phyloP scores from a whole-genome alignment of 2,329 filamentous ascomycete species.

The Exophiala oligosperma region DNA sequence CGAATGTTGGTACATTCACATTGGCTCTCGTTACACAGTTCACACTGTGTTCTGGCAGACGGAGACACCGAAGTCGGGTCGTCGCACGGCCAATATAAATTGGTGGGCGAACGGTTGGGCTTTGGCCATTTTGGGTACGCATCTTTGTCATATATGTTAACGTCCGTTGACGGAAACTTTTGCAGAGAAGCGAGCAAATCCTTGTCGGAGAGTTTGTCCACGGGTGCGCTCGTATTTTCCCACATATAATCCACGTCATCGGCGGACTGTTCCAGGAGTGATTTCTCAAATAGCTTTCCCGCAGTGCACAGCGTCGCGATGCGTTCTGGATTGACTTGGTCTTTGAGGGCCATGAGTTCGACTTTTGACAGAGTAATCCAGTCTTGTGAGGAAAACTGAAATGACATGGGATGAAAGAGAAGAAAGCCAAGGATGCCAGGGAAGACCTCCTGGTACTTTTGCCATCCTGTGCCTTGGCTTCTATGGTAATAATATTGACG shows the following conservation, averaged over 20 bases:
- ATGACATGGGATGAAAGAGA: background rate
- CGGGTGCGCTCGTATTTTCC: background rate
- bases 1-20: background rate
- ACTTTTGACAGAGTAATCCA: background rate
- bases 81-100: background rate
- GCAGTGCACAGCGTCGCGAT: background rate
- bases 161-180: background rate
- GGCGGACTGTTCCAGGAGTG: background rate
- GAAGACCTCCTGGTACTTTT: background rate
- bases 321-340: background rate
- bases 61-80: background rate
- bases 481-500: no score
- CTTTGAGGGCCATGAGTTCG: background rate
- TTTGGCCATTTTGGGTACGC: background rate
- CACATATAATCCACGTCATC: constrained; percentile 1
- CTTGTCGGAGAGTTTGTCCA: background rate
- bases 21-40: background rate
- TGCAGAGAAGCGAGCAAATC: background rate
- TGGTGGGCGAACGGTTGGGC: background rate
- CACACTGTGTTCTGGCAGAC: background rate
- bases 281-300: background rate
- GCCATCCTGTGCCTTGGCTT: background rate
- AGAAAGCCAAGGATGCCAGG: background rate
- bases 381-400: background rate
- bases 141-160: background rate